These are phyloP conservation scores for Rosa rugosa DNA, from an alignment of 306 rosid genomes.

Conservation along the genomic window DNA sequence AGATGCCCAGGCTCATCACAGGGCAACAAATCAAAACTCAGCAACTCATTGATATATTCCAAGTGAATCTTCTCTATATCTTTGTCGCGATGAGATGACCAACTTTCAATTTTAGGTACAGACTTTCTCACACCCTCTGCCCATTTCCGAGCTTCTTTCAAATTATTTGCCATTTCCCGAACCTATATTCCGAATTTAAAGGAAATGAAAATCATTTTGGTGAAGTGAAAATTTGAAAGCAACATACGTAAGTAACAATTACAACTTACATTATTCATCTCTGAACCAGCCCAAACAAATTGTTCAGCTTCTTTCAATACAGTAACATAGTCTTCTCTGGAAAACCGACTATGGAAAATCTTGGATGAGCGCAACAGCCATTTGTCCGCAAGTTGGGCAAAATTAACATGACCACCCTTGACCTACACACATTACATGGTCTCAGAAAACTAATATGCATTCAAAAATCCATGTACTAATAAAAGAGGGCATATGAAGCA, in stretches of 20 bases:
- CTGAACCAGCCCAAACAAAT: conserved; percentile 96
- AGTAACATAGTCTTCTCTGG: conserved; percentile 55
- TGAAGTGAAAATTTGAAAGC: conserved; percentile 20
- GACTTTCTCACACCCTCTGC: conserved; percentile 70
- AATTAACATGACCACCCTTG: conserved; percentile 58
- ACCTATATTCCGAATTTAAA: conserved; percentile 57
- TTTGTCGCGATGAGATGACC: conserved; percentile 41
- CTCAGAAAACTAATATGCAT: conserved; percentile 29
- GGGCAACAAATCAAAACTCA: conserved; percentile 52
- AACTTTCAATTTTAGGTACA: conserved; percentile 56
- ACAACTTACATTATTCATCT: conserved; percentile 85
- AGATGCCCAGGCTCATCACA: conserved; percentile 69
- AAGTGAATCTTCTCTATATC: conserved; percentile 51
- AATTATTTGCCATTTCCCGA: conserved; percentile 57
- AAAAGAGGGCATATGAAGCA: neutral
- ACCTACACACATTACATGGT: conserved; percentile 53
- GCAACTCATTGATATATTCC: conserved; percentile 56
- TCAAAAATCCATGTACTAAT: neutral
- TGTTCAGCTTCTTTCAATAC: conserved; percentile 81
- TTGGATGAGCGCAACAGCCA: conserved; percentile 63
- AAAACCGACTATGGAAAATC: conserved; percentile 57
- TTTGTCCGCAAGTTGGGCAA: conserved; percentile 63
- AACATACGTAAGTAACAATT: conserved; percentile 14
- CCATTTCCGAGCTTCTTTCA: conserved; percentile 76
- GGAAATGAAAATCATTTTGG: conserved; percentile 5